Percentiles rank a stretch among this genome's conserved stretches.
phyloP scores from a whole-genome alignment of 2,329 filamentous ascomycete genomes.

The Cercospora nicotianae region DNA sequence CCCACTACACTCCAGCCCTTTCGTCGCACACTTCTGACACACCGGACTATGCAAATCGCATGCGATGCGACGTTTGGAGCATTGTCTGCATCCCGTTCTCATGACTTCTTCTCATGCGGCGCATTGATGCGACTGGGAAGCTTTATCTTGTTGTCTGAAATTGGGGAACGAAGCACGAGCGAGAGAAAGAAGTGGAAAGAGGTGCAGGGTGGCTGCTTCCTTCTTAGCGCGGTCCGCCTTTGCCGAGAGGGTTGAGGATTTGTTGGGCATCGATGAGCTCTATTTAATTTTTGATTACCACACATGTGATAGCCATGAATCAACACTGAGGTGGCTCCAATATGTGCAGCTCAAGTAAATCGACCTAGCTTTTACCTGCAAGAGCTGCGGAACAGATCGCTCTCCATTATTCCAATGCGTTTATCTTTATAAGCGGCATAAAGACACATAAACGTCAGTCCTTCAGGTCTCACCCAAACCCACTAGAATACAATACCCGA shows the following conservation, averaged over 20 bases:
- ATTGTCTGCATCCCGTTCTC: neutral
- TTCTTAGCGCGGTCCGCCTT: neutral
- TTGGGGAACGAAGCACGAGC: neutral
- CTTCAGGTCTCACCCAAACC: neutral
- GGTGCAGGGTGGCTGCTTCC: neutral
- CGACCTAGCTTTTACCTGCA: too few relatives aligned
- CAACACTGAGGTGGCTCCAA: neutral
- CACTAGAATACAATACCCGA: slow-evolving; percentile 33
- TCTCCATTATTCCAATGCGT: too few relatives aligned
- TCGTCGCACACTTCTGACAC: neutral
- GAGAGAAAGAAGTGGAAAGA: neutral
- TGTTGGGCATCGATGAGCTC: neutral
- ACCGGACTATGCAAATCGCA: neutral
- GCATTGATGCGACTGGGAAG: neutral
- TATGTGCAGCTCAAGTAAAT: neutral
- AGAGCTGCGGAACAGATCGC: too few relatives aligned
- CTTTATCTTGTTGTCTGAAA: neutral
- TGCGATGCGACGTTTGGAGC: neutral
- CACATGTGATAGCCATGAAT: neutral
- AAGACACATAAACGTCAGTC: neutral
- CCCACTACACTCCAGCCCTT: neutral
- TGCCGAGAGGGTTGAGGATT: neutral
- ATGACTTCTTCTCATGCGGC: neutral
- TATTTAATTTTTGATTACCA: neutral
- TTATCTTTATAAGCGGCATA: too few relatives aligned